Base-by-base conservation (phyloP, 768 basidiomycete species). In the Hemileccinum impolitum region DNA sequence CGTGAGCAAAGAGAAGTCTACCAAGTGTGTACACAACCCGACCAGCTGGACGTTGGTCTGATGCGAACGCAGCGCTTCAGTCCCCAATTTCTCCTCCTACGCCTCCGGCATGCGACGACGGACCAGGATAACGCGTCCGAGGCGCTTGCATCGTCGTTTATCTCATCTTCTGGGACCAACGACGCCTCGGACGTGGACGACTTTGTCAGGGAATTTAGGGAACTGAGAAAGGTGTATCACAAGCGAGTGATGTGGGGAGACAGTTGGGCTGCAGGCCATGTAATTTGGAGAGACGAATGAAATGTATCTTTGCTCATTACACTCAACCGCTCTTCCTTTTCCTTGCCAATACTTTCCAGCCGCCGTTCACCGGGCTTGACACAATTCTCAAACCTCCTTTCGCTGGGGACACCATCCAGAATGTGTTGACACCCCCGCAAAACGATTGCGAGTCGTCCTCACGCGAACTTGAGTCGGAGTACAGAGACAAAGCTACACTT, bases 101-200 rank as follows among this genome's bases (percentile, higher is more conserved):
- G 94, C 3, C 77, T 95, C 12, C 79, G 84, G 38, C 94, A 97
- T 63, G 87, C 92, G 28, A 85, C 87, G 15, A 92, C 87, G 0
- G 86, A 87, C 18, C 94, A 94, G 68, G 95, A 98, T 55, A 93
- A 94, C 50, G 72, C 79, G 13, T 94, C 92, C 1, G 95, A 98
- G 66, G 74, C 82, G 2, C 70, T 95, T 19, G 92, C 93, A 1
- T 79, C 84, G n/a, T 71, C 81, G 0, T 96, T 97, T 63, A 78
- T 96, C 23, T 62, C 72, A 7, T 59, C 69, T 17, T 55, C 68
- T 17, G 56, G 23, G 19, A 34, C 53, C 47, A 57, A 49, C 43
- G 64, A 68, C 38, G 53, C 65, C 52, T 44, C 54, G 45, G 88
- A 89, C 30, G 78, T 94, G 19, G 94, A 96, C 51, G 82, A 86